Evolutionary conservation across 345 rosid genomes (phyloP).

Genomic region (Populus davidiana): DNA sequence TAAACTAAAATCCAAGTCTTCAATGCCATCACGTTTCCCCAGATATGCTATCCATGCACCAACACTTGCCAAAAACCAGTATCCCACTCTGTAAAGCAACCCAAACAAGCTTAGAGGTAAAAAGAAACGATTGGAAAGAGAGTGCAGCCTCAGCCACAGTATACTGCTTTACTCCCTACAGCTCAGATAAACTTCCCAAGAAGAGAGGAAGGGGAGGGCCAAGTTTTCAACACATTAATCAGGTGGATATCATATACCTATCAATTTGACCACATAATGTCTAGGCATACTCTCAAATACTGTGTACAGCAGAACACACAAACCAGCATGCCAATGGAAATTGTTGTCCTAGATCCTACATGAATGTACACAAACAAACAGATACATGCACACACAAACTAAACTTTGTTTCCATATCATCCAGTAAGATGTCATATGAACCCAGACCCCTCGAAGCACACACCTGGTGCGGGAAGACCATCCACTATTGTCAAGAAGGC

Average conservation of each 20-base stretch:
- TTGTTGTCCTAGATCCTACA: not conserved
- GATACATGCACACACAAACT: not conserved
- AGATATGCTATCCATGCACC: not conserved
- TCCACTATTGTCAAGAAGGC: conserved; percentile 79
- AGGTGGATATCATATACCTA: not conserved
- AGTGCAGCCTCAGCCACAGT: not conserved
- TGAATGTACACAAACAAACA: not conserved
- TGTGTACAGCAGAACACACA: not conserved
- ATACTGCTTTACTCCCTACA: not conserved
- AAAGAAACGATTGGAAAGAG: not conserved
- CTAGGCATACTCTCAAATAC: not conserved
- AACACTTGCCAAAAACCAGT: not conserved
- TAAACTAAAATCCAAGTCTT: not conserved
- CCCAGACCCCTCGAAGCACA: not conserved
- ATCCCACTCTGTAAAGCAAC: not conserved
- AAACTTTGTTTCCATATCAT: not conserved
- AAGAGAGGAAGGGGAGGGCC: not conserved
- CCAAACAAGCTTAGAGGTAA: not conserved
- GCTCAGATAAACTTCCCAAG: not conserved
- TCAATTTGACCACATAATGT: not conserved
- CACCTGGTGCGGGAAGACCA: conserved; percentile 99
- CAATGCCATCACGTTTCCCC: not conserved
- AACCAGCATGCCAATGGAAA: not conserved
- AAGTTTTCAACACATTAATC: not conserved
- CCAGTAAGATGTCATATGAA: not conserved